Percentiles rank a stretch among this genome's conserved stretches.
Evolutionary conservation across 345 rosid species (phyloP).

Genomic region (Arabis alpina): DNA sequence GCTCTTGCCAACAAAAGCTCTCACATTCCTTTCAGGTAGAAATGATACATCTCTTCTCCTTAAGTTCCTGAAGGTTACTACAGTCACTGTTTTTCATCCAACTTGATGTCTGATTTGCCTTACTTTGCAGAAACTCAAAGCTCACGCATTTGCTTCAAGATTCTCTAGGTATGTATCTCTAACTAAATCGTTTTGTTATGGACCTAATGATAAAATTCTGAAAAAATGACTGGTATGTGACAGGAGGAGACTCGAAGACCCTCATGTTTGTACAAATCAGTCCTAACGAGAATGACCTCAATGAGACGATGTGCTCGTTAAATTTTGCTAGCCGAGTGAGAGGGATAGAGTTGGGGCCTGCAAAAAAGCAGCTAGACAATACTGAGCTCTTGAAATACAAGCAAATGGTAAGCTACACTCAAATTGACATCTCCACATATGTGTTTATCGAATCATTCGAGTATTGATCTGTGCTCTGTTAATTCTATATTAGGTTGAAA

Average conservation of each 20-base stretch:
- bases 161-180: slow-evolving; percentile 65
- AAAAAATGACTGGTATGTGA: slow-evolving; percentile 25
- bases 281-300: slow-evolving; percentile 80
- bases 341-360: slow-evolving; percentile 96
- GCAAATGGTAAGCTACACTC: slow-evolving; percentile 64
- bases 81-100: slow-evolving; percentile 13
- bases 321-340: slow-evolving; percentile 94
- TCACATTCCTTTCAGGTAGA: slow-evolving; percentile 87
- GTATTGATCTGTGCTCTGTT: not conserved
- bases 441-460: slow-evolving; percentile 15
- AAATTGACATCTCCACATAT: slow-evolving; percentile 6
- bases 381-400: slow-evolving; percentile 79
- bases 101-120: slow-evolving; percentile 22
- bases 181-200: slow-evolving; percentile 3
- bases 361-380: slow-evolving; percentile 81
- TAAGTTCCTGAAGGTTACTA: not conserved
- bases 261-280: slow-evolving; percentile 98
- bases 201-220: slow-evolving; percentile 11
- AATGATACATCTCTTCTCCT: not conserved
- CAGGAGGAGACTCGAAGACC: slow-evolving; percentile 97
- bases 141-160: slow-evolving; percentile 98
- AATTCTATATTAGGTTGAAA: slow-evolving; percentile 60
- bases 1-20: slow-evolving; percentile 94
- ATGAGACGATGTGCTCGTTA: slow-evolving; percentile 88
- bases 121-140: slow-evolving; percentile 86